phyloP scores from a whole-genome alignment of 139 green algal species.

The Coccomyxa sp. region DNA sequence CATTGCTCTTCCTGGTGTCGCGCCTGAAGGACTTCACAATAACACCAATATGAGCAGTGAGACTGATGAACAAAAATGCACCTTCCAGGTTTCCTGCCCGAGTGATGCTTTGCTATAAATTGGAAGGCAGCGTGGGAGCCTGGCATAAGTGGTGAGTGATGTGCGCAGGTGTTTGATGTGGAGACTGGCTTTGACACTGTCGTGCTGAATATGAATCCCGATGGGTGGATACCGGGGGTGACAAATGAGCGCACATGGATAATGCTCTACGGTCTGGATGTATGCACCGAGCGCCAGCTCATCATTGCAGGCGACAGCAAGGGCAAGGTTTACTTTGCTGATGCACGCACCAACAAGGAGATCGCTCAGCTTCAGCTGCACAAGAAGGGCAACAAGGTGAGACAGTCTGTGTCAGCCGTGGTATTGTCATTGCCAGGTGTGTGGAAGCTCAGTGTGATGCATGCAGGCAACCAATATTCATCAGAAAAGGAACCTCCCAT shows the following conservation, averaged over 20 bases:
- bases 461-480: not conserved
- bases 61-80: too few species aligned
- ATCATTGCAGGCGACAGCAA: constrained; percentile 55
- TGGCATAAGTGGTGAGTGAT: not conserved
- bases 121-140: too few species aligned
- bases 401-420: not conserved
- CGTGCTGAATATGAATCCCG: constrained; percentile 69
- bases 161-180: constrained; percentile 54
- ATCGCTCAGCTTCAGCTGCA: constrained; percentile 58
- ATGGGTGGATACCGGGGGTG: constrained; percentile 39
- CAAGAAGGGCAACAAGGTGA: constrained; percentile 43
- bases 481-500: not conserved
- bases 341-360: constrained; percentile 29
- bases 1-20: not conserved
- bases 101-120: too few species aligned
- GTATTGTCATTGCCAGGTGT: not conserved
- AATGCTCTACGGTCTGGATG: constrained; percentile 59
- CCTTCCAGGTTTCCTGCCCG: too few species aligned
- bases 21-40: not conserved
- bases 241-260: constrained; percentile 43
- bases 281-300: constrained; percentile 5
- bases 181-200: constrained; percentile 51
- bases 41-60: too few species aligned
- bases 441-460: not conserved
- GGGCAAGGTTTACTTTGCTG: constrained; percentile 54